A percentile compares a stretch with the other conserved stretches of the same genome.
phyloP scores from a whole-genome alignment of 1,139 yeast species.

The Candida dubliniensis region DNA sequence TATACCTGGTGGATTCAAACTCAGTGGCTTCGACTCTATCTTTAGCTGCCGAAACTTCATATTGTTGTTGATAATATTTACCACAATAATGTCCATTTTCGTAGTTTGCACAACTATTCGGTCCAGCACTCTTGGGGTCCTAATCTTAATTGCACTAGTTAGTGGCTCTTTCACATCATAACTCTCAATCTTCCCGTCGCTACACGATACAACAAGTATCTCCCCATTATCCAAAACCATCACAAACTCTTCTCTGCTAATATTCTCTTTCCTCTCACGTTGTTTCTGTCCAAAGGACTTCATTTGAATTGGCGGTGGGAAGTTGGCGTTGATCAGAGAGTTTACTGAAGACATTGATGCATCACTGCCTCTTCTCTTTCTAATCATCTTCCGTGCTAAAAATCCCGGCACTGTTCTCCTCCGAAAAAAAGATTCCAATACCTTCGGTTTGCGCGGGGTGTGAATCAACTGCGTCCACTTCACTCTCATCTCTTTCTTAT shows the following conservation, averaged over 20 bases:
- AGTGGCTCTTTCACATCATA: constrained; percentile 17
- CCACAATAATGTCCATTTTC: constrained; percentile 52
- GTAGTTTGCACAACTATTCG: constrained; percentile 59
- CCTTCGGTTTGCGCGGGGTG: constrained; percentile 22
- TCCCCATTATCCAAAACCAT: constrained; percentile 45
- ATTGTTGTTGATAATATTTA: constrained; percentile 61
- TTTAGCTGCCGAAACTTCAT: constrained; percentile 60
- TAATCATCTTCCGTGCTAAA: constrained; percentile 43
- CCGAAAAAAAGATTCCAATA: constrained; percentile 62
- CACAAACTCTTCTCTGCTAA: constrained; percentile 28
- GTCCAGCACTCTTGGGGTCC: constrained; percentile 75
- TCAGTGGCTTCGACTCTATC: constrained; percentile 26
- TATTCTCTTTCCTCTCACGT: constrained; percentile 7
- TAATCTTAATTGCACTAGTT: constrained; percentile 53
- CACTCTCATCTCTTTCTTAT: constrained; percentile 52
- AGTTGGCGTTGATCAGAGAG: constrained; percentile 35
- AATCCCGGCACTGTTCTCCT: constrained; percentile 52
- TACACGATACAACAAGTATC: constrained; percentile 48
- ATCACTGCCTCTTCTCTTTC: constrained; percentile 28
- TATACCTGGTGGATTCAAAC: constrained; percentile 2
- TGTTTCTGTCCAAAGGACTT: constrained; percentile 13
- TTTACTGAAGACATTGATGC: constrained; percentile 21
- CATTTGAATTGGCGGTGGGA: constrained; percentile 22
- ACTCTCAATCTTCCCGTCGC: constrained; percentile 40
- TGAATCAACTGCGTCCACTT: constrained; percentile 37